A percentile compares a stretch with the other conserved stretches of the same genome.
Evolutionary conservation across 495 filamentous ascomycete genomes (phyloP).

Genomic region (Aspergillus wentii): DNA sequence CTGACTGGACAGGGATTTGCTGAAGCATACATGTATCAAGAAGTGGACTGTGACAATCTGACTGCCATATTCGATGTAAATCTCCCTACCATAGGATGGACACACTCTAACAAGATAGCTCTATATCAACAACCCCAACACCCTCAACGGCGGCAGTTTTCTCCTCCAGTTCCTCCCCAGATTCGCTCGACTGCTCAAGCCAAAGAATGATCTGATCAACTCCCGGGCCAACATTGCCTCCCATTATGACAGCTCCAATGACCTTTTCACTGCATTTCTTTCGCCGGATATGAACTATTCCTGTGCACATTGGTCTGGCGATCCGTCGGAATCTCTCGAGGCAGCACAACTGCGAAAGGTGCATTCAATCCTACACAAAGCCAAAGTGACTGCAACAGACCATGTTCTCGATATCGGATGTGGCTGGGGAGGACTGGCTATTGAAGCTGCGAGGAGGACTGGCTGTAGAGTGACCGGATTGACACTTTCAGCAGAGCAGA

Average conservation of each 20-base stretch:
- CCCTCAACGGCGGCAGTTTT: slow-evolving; percentile 1
- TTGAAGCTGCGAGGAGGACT: slow-evolving; percentile 53
- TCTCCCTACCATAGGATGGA: too few species aligned
- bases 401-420: slow-evolving; percentile 67
- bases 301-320: slow-evolving; percentile 60
- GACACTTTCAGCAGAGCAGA: slow-evolving; percentile 59
- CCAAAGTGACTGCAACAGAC: slow-evolving; percentile 54
- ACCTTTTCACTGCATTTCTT: slow-evolving; percentile 68
- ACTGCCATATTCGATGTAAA: slow-evolving; percentile 59
- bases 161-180: slow-evolving; percentile 3
- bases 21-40: slow-evolving; percentile 66
- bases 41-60: slow-evolving; percentile 58
- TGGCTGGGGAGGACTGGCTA: slow-evolving; percentile 65
- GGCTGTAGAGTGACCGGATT: slow-evolving; percentile 60
- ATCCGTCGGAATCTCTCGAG: slow-evolving; percentile 48
- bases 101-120: slow-evolving; percentile 3
- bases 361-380: slow-evolving; percentile 52
- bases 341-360: slow-evolving; percentile 65
- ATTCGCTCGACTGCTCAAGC: slow-evolving; percentile 29
- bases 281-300: slow-evolving; percentile 74
- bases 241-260: slow-evolving; percentile 75
- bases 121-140: slow-evolving; percentile 10
- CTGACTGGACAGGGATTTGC: slow-evolving; percentile 49
- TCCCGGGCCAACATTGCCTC: slow-evolving; percentile 59
- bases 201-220: slow-evolving; percentile 60